phyloP scores from a whole-genome alignment of 257 asterid species.

The Solanum pimpinellifolium region DNA sequence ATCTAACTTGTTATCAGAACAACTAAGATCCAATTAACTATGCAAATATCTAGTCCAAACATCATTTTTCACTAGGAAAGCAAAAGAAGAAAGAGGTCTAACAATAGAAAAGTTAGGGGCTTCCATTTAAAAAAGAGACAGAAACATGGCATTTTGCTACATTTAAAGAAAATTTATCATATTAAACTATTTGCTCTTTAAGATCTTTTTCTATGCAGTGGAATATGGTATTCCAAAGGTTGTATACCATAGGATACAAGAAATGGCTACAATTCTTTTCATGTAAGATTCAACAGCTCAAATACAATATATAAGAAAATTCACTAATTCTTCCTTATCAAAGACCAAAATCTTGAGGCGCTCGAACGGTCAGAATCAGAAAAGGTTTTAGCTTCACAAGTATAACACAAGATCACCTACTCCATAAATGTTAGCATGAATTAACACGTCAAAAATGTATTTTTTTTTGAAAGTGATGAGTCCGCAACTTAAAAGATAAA shows the following conservation, averaged over 20 bases:
- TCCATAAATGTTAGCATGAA: neutral
- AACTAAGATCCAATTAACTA: neutral
- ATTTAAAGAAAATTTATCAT: neutral
- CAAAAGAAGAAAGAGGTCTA: neutral
- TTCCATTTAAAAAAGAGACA: neutral
- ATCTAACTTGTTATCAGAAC: neutral
- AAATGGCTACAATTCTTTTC: neutral
- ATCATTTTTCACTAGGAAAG: neutral
- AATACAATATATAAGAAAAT: neutral
- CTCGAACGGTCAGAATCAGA: neutral
- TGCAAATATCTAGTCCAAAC: neutral
- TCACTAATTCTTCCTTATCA: neutral
- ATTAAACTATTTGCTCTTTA: neutral
- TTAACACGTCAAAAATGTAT: neutral
- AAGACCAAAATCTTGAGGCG: neutral
- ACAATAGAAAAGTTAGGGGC: neutral
- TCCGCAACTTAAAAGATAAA: neutral
- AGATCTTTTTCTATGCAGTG: neutral
- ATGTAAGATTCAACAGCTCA: neutral
- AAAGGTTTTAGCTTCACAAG: neutral
- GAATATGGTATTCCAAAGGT: neutral
- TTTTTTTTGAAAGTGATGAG: neutral
- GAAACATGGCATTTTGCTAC: neutral
- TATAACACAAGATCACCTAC: neutral
- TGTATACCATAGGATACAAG: neutral